Conservation (phyloP, 192 early-diverging fungal species). For the Backusella circina region DNA sequence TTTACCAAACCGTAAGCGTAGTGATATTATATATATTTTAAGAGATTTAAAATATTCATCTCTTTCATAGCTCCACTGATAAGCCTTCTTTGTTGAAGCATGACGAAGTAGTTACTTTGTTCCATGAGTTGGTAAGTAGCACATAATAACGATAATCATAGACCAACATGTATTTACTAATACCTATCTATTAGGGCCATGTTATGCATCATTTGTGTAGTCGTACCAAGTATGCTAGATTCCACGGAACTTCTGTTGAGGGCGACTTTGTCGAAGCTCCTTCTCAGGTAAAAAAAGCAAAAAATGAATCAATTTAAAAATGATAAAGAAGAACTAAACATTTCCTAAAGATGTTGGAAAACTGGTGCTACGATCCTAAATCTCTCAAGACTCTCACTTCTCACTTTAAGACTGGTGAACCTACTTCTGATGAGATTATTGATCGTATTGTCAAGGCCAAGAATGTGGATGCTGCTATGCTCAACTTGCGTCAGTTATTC, state of each 20-base stretch:
- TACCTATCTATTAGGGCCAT: constrained; percentile 17
- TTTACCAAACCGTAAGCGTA: constrained; percentile 55
- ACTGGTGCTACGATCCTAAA: constrained; percentile 69
- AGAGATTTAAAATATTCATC: not conserved
- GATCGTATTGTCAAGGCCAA: constrained; percentile 64
- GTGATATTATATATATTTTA: constrained; percentile 33
- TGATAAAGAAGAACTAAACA: not conserved
- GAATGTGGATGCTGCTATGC: constrained; percentile 72
- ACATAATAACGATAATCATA: constrained; percentile 34
- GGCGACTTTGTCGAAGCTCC: constrained; percentile 89
- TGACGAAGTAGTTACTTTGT: constrained; percentile 75
- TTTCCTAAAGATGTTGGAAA: constrained; percentile 71
- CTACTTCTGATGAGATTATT: constrained; percentile 71
- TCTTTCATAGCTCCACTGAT: constrained; percentile 43
- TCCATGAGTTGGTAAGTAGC: constrained; percentile 75
- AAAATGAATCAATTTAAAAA: not conserved
- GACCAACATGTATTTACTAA: not conserved
- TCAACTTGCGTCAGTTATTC: constrained; percentile 75
- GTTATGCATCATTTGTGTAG: constrained; percentile 58
- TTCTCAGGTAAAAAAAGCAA: constrained; percentile 44
- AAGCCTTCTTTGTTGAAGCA: constrained; percentile 78
- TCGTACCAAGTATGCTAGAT: constrained; percentile 66
- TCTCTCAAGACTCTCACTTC: constrained; percentile 54
- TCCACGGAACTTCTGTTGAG: constrained; percentile 76
- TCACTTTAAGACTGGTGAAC: constrained; percentile 69